Evolutionary conservation across 495 filamentous ascomycete species (phyloP), one percentile per base, ranked within the genome.

Genomic region (Tuber calosporum): DNA sequence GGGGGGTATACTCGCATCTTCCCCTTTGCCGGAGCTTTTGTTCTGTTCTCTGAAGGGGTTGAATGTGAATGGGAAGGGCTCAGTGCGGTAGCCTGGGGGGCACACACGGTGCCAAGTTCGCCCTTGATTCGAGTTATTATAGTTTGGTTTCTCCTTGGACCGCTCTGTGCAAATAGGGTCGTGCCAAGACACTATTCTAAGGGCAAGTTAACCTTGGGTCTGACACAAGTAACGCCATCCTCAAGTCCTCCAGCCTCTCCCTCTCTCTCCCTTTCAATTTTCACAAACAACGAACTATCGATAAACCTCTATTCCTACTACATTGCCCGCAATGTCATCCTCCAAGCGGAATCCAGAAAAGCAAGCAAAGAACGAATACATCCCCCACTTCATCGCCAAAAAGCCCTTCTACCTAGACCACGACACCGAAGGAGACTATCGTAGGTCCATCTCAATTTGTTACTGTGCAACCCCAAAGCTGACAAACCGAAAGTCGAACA

Each of bases 341-440:
- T 79, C 72, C 39, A 81, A 75, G 40, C 75, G 72, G 38, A 81
- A 81, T 39, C 79, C 79, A n/a, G 79, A 81, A 62, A 81, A 81
- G 66, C 77, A 81, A 62, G 80, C 79, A 43, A 79, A 80, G 66
- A 99, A 99, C 88, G 94, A 97, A 84, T 99, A 99, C 86, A 99
- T 99, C 83, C 95, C 95, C 15, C 87, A 92, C 69, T 99, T 96
- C 87, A 99, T 99, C 86, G 92, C 93, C 78, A 96, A 96, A 83
- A 95, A 96, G 76, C 95, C 95, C 30, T 99, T 99, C 84, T 99
- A 98, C 85, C 87, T 95, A 81, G 90, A 90, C 82, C 91, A 96
- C 74, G 90, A 93, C 67, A 85, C 86, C 66, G 88, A 90, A 71
- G 89, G 87, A 74, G 95, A 99, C 78, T 98, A 97, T 80, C 92